phyloP scores from a whole-genome alignment of 2,329 filamentous ascomycete species.

The Trichoderma asperellum region DNA sequence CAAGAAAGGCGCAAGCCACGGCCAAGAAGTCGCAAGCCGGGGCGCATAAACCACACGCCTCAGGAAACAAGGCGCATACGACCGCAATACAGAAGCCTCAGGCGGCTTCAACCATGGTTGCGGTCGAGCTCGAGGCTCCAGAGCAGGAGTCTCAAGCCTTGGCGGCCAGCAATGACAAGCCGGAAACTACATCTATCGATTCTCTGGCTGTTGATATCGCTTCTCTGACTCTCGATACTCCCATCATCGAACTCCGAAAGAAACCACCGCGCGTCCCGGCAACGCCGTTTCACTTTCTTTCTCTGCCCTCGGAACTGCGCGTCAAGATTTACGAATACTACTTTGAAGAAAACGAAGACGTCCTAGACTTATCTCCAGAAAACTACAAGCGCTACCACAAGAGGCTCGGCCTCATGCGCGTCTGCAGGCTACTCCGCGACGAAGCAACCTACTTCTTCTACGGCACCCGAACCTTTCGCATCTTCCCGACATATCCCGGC shows the following conservation, averaged over 20 bases:
- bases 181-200: background rate
- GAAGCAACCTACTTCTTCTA: constrained; percentile 71
- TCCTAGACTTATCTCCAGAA: constrained; percentile 68
- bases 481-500: constrained; percentile 68
- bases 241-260: constrained; percentile 39
- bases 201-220: constrained; percentile 44
- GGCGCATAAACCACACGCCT: background rate
- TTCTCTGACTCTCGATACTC: constrained; percentile 49
- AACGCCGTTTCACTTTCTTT: constrained; percentile 65
- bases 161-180: background rate
- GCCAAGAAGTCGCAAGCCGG: constrained; percentile 18
- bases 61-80: background rate
- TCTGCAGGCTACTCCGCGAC: constrained; percentile 61
- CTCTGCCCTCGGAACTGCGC: constrained; percentile 70
- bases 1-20: constrained; percentile 12
- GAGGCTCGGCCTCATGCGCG: constrained; percentile 63
- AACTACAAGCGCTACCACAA: constrained; percentile 66
- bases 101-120: background rate
- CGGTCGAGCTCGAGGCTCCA: background rate
- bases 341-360: constrained; percentile 57
- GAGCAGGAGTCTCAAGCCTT: background rate
- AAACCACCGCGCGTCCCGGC: constrained; percentile 41
- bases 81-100: background rate
- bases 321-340: constrained; percentile 69
- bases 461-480: constrained; percentile 62